phyloP scores from a whole-genome alignment of 2,329 filamentous ascomycete genomes.

The Aureobasidium sp. region DNA sequence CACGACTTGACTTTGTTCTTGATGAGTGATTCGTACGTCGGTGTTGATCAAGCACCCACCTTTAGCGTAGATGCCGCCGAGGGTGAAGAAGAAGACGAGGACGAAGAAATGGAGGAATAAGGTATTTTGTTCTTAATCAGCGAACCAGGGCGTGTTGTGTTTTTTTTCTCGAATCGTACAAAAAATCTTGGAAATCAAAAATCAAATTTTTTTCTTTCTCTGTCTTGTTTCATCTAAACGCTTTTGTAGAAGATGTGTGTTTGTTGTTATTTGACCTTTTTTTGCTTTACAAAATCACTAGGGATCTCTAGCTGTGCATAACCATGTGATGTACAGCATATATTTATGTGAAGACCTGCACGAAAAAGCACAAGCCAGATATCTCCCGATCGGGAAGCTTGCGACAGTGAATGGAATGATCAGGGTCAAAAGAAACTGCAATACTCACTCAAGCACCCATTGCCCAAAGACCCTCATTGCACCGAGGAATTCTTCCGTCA shows the following conservation, averaged over 20 bases:
- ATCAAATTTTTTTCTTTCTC: no score
- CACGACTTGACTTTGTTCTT: constrained; percentile 85
- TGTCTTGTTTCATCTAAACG: no score
- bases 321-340: no score
- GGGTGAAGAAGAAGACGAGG: constrained; percentile 88
- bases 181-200: no score
- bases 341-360: background rate
- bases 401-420: background rate
- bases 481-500: no score
- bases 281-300: no score
- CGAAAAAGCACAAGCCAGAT: background rate
- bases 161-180: no score
- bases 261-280: no score
- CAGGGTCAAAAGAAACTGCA: background rate
- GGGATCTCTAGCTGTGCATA: no score
- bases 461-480: no score
- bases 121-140: background rate
- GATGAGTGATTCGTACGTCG: constrained; percentile 96
- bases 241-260: no score
- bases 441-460: background rate
- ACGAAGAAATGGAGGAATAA: constrained; percentile 42
- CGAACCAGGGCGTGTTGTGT: no score
- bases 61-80: constrained; percentile 82
- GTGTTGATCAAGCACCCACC: constrained; percentile 88
- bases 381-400: background rate